These are phyloP conservation scores for Maudiozyma turicensis DNA, from an alignment of 805 yeast species.

Conservation along the genomic window DNA sequence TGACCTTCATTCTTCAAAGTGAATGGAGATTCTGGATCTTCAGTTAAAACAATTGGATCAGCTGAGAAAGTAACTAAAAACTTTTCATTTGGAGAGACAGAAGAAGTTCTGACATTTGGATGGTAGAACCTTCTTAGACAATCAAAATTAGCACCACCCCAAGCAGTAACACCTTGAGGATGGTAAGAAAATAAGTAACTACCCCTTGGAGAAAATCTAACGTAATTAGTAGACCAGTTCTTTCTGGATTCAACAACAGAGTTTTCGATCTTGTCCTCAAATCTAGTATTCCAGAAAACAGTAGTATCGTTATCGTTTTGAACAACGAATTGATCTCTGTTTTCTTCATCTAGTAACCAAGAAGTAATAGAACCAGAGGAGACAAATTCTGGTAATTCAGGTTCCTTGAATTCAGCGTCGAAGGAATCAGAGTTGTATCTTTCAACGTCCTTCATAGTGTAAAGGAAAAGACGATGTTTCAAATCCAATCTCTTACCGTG, in stretches of 20 bases:
- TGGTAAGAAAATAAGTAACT: slow-evolving; percentile 79
- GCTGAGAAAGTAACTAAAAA: slow-evolving; percentile 86
- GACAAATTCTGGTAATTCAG: slow-evolving; percentile 60
- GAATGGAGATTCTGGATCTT: slow-evolving; percentile 67
- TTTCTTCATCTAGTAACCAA: slow-evolving; percentile 83
- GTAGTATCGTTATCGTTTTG: slow-evolving; percentile 76
- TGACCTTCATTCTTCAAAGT: slow-evolving; percentile 85
- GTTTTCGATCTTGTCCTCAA: slow-evolving; percentile 52
- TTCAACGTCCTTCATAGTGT: slow-evolving; percentile 74
- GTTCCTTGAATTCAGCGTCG: slow-evolving; percentile 55
- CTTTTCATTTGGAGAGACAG: slow-evolving; percentile 87
- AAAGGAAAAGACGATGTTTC: slow-evolving; percentile 80
- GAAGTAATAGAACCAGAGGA: slow-evolving; percentile 74
- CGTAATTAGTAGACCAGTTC: slow-evolving; percentile 81
- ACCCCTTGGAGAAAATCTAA: slow-evolving; percentile 90
- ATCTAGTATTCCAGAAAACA: slow-evolving; percentile 75
- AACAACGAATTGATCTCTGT: slow-evolving; percentile 82
- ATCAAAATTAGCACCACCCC: slow-evolving; percentile 84
- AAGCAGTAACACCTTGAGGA: slow-evolving; percentile 88
- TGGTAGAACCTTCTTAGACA: slow-evolving; percentile 73
- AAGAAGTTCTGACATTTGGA: slow-evolving; percentile 80
- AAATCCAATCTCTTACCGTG: slow-evolving; percentile 89
- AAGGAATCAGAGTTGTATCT: slow-evolving; percentile 56
- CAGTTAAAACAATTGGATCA: slow-evolving; percentile 58
- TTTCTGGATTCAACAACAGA: slow-evolving; percentile 67